phyloP scores from a whole-genome alignment of 2,329 filamentous ascomycete genomes.

The Diaporthe helianthi region DNA sequence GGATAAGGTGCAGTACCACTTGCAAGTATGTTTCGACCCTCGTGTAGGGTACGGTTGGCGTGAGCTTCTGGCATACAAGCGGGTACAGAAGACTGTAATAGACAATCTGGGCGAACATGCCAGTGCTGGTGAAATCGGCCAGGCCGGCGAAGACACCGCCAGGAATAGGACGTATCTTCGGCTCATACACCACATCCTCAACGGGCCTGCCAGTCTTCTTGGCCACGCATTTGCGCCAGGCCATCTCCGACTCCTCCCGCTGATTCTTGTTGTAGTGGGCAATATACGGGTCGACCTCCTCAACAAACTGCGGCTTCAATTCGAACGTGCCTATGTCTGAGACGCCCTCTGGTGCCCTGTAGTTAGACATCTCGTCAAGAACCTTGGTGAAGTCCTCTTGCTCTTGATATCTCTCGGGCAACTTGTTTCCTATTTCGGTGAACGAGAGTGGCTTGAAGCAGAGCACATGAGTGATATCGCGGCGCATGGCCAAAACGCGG shows the following conservation, averaged over 20 bases:
- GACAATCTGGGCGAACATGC: conserved; percentile 87
- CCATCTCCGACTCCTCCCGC: conserved; percentile 89
- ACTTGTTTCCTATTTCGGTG: conserved; percentile 84
- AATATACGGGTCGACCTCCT: conserved; percentile 93
- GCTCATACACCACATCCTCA: conserved; percentile 90
- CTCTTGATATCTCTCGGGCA: conserved; percentile 89
- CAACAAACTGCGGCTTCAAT: conserved; percentile 83
- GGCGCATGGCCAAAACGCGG: conserved; percentile 75
- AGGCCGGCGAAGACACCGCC: conserved; percentile 80
- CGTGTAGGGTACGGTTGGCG: conserved; percentile 78
- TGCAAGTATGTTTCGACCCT: conserved; percentile 91
- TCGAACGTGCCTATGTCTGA: conserved; percentile 95
- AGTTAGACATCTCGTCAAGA: conserved; percentile 86
- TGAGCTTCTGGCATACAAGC: conserved; percentile 70
- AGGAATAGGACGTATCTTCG: conserved; percentile 77
- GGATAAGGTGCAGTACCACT: conserved; percentile 84
- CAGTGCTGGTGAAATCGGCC: conserved; percentile 80
- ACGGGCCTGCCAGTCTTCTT: conserved; percentile 83
- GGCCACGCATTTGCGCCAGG: conserved; percentile 86
- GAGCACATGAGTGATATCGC: conserved; percentile 90
- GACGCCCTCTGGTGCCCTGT: conserved; percentile 87
- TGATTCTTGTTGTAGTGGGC: conserved; percentile 97
- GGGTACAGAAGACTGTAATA: conserved; percentile 88
- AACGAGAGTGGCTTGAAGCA: conserved; percentile 97
- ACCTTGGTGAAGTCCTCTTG: conserved; percentile 87